A percentile compares a stretch with the other conserved stretches of the same genome.
These are phyloP conservation scores for Lecanosticta acicola DNA, from an alignment of 2,329 filamentous ascomycete genomes.

Conservation along the genomic window DNA sequence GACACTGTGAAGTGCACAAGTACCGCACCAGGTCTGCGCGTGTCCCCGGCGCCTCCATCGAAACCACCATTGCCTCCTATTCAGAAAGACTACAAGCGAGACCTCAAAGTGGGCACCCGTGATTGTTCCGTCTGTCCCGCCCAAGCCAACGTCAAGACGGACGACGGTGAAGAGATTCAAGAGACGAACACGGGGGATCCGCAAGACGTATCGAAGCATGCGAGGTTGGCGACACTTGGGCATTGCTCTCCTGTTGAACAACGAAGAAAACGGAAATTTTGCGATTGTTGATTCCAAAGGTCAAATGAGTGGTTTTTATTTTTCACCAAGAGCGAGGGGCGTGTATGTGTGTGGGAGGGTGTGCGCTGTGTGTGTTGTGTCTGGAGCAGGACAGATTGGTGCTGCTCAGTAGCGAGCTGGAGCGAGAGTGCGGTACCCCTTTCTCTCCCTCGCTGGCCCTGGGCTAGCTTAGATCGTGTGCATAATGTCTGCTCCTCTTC, in stretches of 20 bases:
- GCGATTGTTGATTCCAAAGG: neutral
- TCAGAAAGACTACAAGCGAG: no score
- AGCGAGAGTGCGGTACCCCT: no score
- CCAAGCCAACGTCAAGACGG: no score
- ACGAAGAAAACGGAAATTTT: conserved; percentile 2
- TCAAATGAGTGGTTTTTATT: neutral
- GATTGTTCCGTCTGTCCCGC: no score
- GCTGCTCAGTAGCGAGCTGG: no score
- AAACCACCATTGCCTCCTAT: no score
- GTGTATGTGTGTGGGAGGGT: neutral
- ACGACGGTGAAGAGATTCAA: neutral
- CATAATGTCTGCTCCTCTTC: neutral
- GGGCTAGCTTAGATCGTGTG: conserved; percentile 1
- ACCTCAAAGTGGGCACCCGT: no score
- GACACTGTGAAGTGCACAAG: no score
- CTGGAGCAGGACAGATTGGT: neutral
- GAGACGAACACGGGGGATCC: neutral
- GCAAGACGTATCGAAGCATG: conserved; percentile 6
- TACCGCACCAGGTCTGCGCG: neutral
- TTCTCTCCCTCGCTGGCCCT: neutral
- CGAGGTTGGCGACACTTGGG: conserved; percentile 3
- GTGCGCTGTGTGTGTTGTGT: neutral
- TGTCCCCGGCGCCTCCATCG: neutral
- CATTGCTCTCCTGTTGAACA: conserved; percentile 3
- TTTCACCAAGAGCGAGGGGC: no score